These are phyloP conservation scores for Stylosanthes scabra DNA, from an alignment of 331 rosid species.

Conservation along the genomic window DNA sequence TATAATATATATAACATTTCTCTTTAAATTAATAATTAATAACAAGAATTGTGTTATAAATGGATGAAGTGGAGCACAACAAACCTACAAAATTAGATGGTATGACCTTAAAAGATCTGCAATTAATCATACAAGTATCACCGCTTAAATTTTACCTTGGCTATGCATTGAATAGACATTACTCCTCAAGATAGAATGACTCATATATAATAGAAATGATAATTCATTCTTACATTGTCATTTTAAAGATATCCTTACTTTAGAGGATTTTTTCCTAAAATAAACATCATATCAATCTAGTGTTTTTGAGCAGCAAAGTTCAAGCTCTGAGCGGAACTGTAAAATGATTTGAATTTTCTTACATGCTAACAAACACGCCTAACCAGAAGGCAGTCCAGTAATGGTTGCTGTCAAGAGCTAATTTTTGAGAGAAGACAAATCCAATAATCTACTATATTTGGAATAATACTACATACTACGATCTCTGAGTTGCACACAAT, in stretches of 20 bases:
- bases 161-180: neutral
- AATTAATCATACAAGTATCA: conserved; percentile 3
- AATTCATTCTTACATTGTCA: too few species aligned
- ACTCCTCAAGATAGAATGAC: neutral
- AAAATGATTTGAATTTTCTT: neutral
- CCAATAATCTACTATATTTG: neutral
- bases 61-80: too few species aligned
- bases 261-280: neutral
- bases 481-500: neutral
- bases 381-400: neutral
- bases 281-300: neutral
- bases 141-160: neutral
- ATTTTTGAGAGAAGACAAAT: neutral
- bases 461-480: neutral
- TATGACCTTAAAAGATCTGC: neutral
- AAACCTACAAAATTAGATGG: neutral
- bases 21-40: too few species aligned
- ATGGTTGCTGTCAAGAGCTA: conserved; percentile 2
- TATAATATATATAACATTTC: too few species aligned
- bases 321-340: neutral
- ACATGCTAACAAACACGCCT: too few species aligned
- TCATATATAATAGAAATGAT: too few species aligned
- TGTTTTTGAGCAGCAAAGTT: neutral
- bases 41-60: too few species aligned
- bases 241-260: too few species aligned